Conservation (phyloP, 148 eudicot species). For the Oxyria digyna region DNA sequence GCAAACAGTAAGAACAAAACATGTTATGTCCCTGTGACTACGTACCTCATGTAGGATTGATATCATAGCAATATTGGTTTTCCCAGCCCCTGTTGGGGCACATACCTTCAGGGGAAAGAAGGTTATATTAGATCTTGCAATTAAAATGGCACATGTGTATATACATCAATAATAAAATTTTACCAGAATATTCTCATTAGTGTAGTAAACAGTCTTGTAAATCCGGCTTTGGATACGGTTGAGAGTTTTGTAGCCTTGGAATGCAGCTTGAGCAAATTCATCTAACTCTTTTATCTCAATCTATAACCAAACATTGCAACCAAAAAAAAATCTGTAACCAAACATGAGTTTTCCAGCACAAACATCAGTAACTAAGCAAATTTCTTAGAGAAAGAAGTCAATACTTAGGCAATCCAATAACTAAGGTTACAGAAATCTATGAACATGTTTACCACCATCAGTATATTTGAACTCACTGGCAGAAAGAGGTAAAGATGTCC, state of each 20-base stretch:
- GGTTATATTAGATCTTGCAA: conserved; percentile 12
- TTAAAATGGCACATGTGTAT: background rate
- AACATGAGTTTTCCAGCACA: conserved; percentile 4
- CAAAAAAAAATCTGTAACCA: no score
- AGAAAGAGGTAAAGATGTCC: background rate
- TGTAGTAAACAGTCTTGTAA: conserved; percentile 67
- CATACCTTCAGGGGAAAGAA: conserved; percentile 53
- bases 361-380: background rate
- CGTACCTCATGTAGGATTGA: conserved; percentile 88
- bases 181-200: conserved; percentile 76
- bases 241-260: conserved; percentile 79
- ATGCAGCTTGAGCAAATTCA: conserved; percentile 98
- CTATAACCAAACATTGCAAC: conserved; percentile 37
- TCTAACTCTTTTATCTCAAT: conserved; percentile 90
- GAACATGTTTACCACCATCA: background rate
- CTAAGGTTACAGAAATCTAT: background rate
- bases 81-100: conserved; percentile 99
- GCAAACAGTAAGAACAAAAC: background rate
- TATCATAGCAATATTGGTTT: conserved; percentile 96
- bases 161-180: background rate
- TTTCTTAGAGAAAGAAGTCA: background rate
- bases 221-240: conserved; percentile 99
- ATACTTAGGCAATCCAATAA: background rate
- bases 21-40: background rate
- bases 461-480: background rate